Base-by-base conservation (phyloP, 129 eudicot genomes). In the Flaveria bidentis region DNA sequence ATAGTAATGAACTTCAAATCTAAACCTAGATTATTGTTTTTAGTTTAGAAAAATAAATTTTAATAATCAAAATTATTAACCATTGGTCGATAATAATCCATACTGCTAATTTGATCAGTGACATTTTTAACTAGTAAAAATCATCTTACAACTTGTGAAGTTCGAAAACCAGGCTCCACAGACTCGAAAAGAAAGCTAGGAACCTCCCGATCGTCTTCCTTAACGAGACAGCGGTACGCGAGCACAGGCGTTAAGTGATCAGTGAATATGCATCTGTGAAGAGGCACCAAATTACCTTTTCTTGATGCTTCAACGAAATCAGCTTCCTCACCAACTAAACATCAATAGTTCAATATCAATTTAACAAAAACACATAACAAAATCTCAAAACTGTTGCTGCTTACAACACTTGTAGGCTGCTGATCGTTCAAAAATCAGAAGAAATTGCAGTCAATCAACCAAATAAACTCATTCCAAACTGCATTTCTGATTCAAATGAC, bases 191-290 rank as follows among this genome's bases (percentile, higher is more conserved):
- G 88, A 76, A 94, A 94, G 79, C 98, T 94, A 49, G 98, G 97
- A 73, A 88, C 91, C 58, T 94, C 97, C 12, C 89, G 77, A 46
- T 91, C 97, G 30, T 91, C 93, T 66, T 94, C 96, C 6, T 87
- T 86, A 55, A 94, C 93, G 73, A 94, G 87, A 69, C 98, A 94
- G 2, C 98, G 91, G 64, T 94, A 94, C 53, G 98, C 97, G 14
- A 94, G 87, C 83, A 94, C 97, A 11, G 98, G 98, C 1, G 97
- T 91, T 80, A 94, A 86, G 72, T 89, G 97, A 83, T 94, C 98
- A n/a, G 96, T 77, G 52, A 94, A 94, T 47, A 94, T 81, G 82
- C 87, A 79, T 73, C 80, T 76, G 73, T 81, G 87, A 74, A 94
- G 86, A 0, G 98, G 98, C 57, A 94, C 84, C 63, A 94, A 62